A percentile compares a stretch with the other conserved stretches of the same genome.
Evolutionary conservation across 2,329 filamentous ascomycete genomes (phyloP).

Genomic region (Diaporthe velutina): DNA sequence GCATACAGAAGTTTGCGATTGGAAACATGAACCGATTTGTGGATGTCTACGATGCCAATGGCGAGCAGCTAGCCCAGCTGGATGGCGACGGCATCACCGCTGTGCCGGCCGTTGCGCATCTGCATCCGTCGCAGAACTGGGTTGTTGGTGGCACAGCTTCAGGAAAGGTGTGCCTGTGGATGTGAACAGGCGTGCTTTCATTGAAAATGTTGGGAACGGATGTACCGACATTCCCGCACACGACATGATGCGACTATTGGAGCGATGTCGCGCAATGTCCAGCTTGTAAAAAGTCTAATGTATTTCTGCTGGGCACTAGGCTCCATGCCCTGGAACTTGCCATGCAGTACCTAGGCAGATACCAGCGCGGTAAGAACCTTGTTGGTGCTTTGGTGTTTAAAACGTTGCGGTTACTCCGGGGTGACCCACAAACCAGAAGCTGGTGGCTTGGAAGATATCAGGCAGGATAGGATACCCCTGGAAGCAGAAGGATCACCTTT

Average conservation of each 20-base stretch:
- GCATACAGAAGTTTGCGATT: slow-evolving; percentile 88
- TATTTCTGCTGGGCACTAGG: neutral
- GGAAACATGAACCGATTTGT: slow-evolving; percentile 99
- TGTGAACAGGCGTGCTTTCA: slow-evolving; percentile 59
- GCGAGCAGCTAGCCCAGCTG: slow-evolving; percentile 89
- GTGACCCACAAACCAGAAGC: neutral
- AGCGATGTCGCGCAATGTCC: neutral
- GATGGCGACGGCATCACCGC: slow-evolving; percentile 93
- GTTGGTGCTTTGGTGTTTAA: slow-evolving; percentile 12
- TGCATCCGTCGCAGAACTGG: slow-evolving; percentile 91
- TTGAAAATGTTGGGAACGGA: neutral
- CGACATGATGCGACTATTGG: neutral
- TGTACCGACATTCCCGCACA: neutral
- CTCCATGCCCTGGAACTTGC: neutral
- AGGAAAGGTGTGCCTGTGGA: slow-evolving; percentile 94
- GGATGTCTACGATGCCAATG: slow-evolving; percentile 86
- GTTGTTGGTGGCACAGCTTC: slow-evolving; percentile 91
- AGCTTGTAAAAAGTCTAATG: neutral
- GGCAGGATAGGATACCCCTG: slow-evolving; percentile 22
- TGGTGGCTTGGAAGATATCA: neutral
- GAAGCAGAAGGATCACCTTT: neutral
- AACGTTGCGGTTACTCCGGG: slow-evolving; percentile 7
- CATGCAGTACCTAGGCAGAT: neutral
- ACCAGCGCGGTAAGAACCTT: neutral
- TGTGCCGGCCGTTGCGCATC: slow-evolving; percentile 91